Evolutionary conservation across 352 stramenopile genomes (phyloP), one percentile per base, ranked within the genome.

Genomic region (Vaucheria bursata): DNA sequence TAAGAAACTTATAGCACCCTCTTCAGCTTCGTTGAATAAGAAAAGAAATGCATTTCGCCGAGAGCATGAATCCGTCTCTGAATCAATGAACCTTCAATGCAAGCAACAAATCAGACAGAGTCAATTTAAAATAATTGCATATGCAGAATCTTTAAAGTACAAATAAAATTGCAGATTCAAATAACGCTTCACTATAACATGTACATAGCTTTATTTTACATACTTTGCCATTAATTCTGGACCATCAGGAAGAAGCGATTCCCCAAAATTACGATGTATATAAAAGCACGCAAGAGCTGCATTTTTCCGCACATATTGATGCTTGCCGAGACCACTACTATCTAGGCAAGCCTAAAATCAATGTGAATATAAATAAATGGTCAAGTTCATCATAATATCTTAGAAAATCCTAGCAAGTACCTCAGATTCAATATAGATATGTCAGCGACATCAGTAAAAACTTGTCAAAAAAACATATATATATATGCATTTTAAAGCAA

Each of bases 231-330:
- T 98, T 52, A 99, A 89, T 79, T 99, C 96, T 0, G 96, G 92
- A 38, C 93, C 96, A 86, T 99, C 96, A 0, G 96, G 96, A 72
- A 99, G 93, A 18, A 99, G 86, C 38, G 85, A 85, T 37, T 96
- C 91, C 12, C 91, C 93, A 85, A 95, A 96, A 69, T 88, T 92
- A 84, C 97, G 96, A 88, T 98, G 96, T 78, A 98, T 97, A 79
- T 95, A 94, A 86, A 98, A 99, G 33, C 99, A 91, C 12, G 93
- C 91, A 85, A 99, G 91, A 50, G 96, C 95, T 1, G 96, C 97
- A 90, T 99, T 99, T 85, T 98, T 97, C 67, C 97, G 91, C 53
- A 99, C 96, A 86, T 99, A 99, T 66, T 91, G 91, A 86, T 99
- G 95, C 79, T 95, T 91, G n/a, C 65, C 65, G 4, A 35, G 31